Percentiles rank a stretch among this genome's conserved stretches.
phyloP scores from a whole-genome alignment of 2,329 filamentous ascomycete species.

The Passalora sequoiae region DNA sequence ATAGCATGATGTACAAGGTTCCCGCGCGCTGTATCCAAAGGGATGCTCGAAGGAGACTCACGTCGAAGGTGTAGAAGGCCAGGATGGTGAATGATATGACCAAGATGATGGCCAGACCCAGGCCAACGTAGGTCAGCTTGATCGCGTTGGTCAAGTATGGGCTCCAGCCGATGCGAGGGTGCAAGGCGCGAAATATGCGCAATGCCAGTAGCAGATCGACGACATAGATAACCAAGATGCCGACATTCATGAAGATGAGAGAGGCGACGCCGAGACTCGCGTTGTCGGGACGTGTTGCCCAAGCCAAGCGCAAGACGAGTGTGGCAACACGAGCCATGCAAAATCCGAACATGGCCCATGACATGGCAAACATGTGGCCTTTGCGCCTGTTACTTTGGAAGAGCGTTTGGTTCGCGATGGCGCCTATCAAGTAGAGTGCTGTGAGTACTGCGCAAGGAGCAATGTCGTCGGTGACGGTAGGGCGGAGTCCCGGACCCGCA shows the following conservation, averaged over 20 bases:
- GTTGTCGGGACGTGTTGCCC: neutral
- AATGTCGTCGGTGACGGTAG: neutral
- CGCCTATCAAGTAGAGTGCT: neutral
- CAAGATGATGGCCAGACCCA: conserved; percentile 18
- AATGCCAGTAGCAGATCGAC: conserved; percentile 15
- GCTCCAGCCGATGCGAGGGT: conserved; percentile 9
- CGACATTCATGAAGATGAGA: neutral
- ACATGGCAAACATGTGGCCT: neutral
- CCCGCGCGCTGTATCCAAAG: conserved; percentile 41
- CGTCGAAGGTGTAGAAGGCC: conserved; percentile 15
- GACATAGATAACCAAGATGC: conserved; percentile 15
- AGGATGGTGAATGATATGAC: conserved; percentile 10
- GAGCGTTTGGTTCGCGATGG: neutral
- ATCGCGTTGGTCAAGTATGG: neutral
- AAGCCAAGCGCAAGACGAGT: neutral
- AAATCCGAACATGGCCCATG: neutral
- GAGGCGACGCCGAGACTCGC: neutral
- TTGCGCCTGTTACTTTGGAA: neutral
- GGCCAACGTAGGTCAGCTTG: conserved; percentile 4
- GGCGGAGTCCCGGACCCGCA: neutral
- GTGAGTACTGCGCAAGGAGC: neutral
- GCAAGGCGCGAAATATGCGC: conserved; percentile 11
- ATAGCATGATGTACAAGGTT: conserved; percentile 54
- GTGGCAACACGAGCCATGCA: neutral
- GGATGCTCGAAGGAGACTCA: neutral